These are phyloP conservation scores for Basidiobolus meristosporus DNA, from an alignment of 371 early-diverging fungal species.

Conservation along the genomic window DNA sequence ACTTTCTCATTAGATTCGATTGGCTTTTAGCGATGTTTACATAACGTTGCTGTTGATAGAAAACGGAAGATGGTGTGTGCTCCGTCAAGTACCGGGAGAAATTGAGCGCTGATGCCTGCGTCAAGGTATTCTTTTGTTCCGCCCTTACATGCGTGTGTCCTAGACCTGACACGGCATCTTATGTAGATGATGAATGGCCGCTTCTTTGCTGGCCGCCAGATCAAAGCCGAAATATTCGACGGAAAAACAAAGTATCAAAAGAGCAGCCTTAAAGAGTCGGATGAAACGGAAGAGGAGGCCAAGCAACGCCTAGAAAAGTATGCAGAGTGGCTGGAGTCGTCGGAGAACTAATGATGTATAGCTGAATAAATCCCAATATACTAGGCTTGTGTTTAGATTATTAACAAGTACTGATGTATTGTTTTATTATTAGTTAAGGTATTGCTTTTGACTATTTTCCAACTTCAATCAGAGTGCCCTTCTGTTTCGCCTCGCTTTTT, in stretches of 20 bases:
- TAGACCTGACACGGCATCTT: not conserved
- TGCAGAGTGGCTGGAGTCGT: conserved; percentile 74
- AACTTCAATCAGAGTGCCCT: too few relatives aligned
- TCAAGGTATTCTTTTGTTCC: conserved; percentile 23
- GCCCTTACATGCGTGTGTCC: not conserved
- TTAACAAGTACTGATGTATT: too few relatives aligned
- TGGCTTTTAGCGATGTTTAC: not conserved
- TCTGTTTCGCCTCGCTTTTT: too few relatives aligned
- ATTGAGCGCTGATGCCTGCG: conserved; percentile 59
- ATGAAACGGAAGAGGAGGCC: conserved; percentile 49
- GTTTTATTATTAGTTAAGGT: too few relatives aligned
- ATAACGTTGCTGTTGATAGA: conserved; percentile 12
- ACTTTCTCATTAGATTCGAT: not conserved
- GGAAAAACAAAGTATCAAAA: conserved; percentile 48
- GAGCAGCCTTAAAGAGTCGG: conserved; percentile 17
- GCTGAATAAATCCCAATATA: too few relatives aligned
- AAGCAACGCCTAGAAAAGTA: conserved; percentile 56
- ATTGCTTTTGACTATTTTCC: too few relatives aligned
- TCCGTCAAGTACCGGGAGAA: conserved; percentile 73
- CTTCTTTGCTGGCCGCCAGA: conserved; percentile 68
- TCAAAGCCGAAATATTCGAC: conserved; percentile 63
- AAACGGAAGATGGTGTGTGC: conserved; percentile 70
- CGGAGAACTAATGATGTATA: too few relatives aligned
- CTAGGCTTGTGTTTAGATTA: too few relatives aligned
- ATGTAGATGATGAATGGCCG: conserved; percentile 71